Evolutionary conservation across 306 rosid genomes (phyloP).

Genomic region (Elaeagnus macrophylla): DNA sequence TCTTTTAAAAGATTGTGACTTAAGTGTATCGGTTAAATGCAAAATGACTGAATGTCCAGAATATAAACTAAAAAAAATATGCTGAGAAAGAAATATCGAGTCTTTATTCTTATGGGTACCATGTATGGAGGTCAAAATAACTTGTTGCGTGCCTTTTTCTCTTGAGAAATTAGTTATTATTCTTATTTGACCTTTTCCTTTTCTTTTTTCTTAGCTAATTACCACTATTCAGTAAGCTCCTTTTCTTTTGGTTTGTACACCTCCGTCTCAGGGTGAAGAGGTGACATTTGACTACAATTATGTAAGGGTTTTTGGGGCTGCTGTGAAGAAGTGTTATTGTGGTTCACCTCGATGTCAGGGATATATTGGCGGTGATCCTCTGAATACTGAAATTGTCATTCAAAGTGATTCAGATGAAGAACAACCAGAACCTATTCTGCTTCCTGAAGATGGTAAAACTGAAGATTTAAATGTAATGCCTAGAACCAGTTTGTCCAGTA

Average conservation of each 20-base stretch:
- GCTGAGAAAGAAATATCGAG: neutral
- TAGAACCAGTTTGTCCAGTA: conserved; percentile 19
- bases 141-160: conserved; percentile 3
- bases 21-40: no score
- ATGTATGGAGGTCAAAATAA: neutral
- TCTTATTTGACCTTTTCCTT: neutral
- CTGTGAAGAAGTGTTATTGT: conserved; percentile 94
- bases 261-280: conserved; percentile 76
- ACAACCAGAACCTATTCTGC: conserved; percentile 72
- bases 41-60: no score
- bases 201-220: conserved; percentile 8
- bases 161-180: conserved; percentile 8
- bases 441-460: conserved; percentile 35
- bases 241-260: conserved; percentile 1
- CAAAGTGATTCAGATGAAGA: conserved; percentile 98
- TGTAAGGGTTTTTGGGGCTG: conserved; percentile 99
- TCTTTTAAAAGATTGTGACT: no score
- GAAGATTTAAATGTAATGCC: conserved; percentile 15
- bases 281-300: conserved; percentile 99
- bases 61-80: neutral
- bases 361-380: conserved; percentile 88
- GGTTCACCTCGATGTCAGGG: conserved; percentile 78
- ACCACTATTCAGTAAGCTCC: conserved; percentile 11
- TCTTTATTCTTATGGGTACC: neutral
- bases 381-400: conserved; percentile 48